Percentiles rank a stretch among this genome's conserved stretches.
Evolutionary conservation across 805 yeast genomes (phyloP).

Genomic region (Ogataea angusta): DNA sequence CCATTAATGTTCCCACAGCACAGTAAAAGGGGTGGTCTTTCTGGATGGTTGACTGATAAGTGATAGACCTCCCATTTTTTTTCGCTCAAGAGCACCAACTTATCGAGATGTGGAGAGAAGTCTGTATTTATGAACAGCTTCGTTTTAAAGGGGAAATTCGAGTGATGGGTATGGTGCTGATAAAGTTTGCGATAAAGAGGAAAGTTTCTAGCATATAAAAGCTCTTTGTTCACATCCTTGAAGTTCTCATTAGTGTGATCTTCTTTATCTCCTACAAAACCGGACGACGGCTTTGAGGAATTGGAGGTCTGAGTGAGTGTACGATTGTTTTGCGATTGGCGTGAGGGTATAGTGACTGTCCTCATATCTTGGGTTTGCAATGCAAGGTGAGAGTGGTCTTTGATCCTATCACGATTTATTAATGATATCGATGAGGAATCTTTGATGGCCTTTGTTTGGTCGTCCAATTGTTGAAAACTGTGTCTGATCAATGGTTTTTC

Average conservation of each 20-base stretch:
- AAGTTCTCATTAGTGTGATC: background rate
- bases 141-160: conserved; percentile 46
- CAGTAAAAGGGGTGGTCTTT: conserved; percentile 49
- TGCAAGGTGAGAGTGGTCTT: no score
- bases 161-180: conserved; percentile 48
- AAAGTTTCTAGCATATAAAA: conserved; percentile 71
- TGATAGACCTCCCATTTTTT: conserved; percentile 71
- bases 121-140: conserved; percentile 53
- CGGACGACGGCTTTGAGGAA: conserved; percentile 20
- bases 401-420: background rate
- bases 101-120: conserved; percentile 59
- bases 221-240: conserved; percentile 44
- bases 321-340: conserved; percentile 19
- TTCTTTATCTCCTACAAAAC: conserved; percentile 19
- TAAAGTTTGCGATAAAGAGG: conserved; percentile 71
- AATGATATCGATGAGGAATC: background rate
- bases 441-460: conserved; percentile 12
- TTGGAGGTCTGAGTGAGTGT: conserved; percentile 22
- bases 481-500: background rate
- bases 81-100: conserved; percentile 63
- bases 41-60: conserved; percentile 42
- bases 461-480: no score
- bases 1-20: conserved; percentile 71
- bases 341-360: conserved; percentile 8
- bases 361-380: no score